phyloP scores from a whole-genome alignment of 441 rosid genomes.

The Capsella rubella region DNA sequence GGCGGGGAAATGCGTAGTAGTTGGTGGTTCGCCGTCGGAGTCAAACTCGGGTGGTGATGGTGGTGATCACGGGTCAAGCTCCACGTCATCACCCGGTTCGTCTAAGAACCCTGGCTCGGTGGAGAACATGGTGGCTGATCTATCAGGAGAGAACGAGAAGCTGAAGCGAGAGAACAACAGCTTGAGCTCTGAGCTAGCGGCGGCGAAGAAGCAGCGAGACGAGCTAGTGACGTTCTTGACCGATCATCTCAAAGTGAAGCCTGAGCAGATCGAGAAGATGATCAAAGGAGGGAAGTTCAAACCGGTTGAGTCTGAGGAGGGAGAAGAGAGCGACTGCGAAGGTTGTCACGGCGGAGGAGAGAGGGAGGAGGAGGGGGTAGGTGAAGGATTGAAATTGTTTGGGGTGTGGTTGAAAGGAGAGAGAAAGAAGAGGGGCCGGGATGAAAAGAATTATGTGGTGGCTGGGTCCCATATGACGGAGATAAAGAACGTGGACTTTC shows the following conservation, averaged over 20 bases:
- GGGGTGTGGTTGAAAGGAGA: slow-evolving; percentile 77
- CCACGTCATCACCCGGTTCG: slow-evolving; percentile 59
- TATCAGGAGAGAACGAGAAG: slow-evolving; percentile 72
- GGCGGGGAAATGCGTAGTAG: slow-evolving; percentile 44
- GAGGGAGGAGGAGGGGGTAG: slow-evolving; percentile 30
- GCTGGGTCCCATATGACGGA: slow-evolving; percentile 56
- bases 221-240: slow-evolving; percentile 69
- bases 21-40: slow-evolving; percentile 47
- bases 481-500: slow-evolving; percentile 48
- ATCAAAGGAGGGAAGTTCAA: slow-evolving; percentile 52
- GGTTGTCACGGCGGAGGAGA: slow-evolving; percentile 11
- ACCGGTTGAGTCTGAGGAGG: slow-evolving; percentile 32
- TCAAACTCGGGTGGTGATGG: slow-evolving; percentile 54
- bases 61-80: slow-evolving; percentile 65
- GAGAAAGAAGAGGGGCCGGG: slow-evolving; percentile 66
- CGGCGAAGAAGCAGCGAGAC: slow-evolving; percentile 68
- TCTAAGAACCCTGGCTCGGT: slow-evolving; percentile 64
- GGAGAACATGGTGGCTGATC: slow-evolving; percentile 52
- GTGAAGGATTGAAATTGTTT: slow-evolving; percentile 69
- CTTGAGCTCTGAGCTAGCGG: slow-evolving; percentile 64
- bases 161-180: slow-evolving; percentile 60
- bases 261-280: slow-evolving; percentile 73
- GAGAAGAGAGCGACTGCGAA: slow-evolving; percentile 40
- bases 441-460: slow-evolving; percentile 52
- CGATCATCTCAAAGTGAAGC: slow-evolving; percentile 64